phyloP scores from a whole-genome alignment of 2,329 filamentous ascomycete species.

The Cordyceps cateniannulata region DNA sequence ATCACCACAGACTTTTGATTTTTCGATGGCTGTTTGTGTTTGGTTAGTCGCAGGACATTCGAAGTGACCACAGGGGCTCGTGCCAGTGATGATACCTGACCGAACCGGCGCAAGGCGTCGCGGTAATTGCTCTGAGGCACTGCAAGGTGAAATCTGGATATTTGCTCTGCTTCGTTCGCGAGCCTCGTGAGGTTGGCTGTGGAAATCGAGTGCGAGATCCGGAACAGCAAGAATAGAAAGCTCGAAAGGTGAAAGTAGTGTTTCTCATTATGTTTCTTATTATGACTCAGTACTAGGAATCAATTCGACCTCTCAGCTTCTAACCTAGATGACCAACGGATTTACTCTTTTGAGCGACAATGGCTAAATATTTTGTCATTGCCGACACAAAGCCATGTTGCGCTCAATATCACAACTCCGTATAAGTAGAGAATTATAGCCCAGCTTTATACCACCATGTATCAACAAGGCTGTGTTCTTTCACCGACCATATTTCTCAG shows the following conservation, averaged over 20 bases:
- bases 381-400: no score
- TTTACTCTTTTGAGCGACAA: no score
- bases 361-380: no score
- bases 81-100: conserved; percentile 10
- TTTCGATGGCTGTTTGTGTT: conserved; percentile 9
- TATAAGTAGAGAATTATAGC: no score
- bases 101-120: conserved; percentile 9
- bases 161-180: conserved; percentile 1
- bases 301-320: no score
- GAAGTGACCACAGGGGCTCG: conserved; percentile 4
- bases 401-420: no score
- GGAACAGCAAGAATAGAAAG: background rate
- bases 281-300: no score
- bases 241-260: background rate
- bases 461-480: no score
- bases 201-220: conserved; percentile 1
- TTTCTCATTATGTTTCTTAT: no score
- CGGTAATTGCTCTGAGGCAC: conserved; percentile 11
- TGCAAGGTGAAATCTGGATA: background rate
- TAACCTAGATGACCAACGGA: no score
- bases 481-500: background rate
- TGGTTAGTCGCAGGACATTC: conserved; percentile 8
- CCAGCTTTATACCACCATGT: no score
- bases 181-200: conserved; percentile 5
- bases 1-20: background rate